phyloP scores from a whole-genome alignment of 2,329 filamentous ascomycete genomes.

The Apiospora hydei region DNA sequence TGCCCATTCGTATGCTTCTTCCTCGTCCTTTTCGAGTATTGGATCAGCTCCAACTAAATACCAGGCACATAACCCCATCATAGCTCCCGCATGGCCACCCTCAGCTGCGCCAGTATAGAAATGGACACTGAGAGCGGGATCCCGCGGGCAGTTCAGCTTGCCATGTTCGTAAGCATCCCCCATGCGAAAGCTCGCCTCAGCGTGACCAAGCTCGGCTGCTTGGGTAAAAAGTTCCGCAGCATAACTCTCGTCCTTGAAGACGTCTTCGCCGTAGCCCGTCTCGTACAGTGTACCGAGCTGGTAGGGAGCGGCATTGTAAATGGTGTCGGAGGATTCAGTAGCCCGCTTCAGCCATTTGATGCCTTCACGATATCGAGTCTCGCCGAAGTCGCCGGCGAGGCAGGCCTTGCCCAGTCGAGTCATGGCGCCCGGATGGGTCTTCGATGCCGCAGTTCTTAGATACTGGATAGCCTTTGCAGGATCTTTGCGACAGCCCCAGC shows the following conservation, averaged over 20 bases:
- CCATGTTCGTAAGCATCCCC: slow-evolving; percentile 98
- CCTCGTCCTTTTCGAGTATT: slow-evolving; percentile 91
- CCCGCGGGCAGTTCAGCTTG: slow-evolving; percentile 82
- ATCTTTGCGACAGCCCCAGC: slow-evolving; percentile 93
- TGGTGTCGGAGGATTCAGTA: slow-evolving; percentile 84
- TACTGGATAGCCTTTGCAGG: slow-evolving; percentile 93
- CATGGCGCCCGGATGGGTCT: slow-evolving; percentile 95
- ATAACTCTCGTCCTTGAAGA: slow-evolving; percentile 90
- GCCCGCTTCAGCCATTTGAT: slow-evolving; percentile 97
- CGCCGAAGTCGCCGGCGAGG: slow-evolving; percentile 86
- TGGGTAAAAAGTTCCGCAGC: slow-evolving; percentile 94
- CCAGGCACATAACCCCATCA: slow-evolving; percentile 99
- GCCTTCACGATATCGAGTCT: slow-evolving; percentile 86
- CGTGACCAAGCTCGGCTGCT: slow-evolving; percentile 88
- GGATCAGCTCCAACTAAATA: slow-evolving; percentile 96
- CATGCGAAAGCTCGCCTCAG: slow-evolving; percentile 84
- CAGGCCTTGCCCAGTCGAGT: slow-evolving; percentile 91
- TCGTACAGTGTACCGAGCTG: slow-evolving; percentile 90
- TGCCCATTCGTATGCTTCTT: slow-evolving; percentile 97
- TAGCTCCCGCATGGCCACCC: slow-evolving; percentile 80
- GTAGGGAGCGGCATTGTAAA: slow-evolving; percentile 93
- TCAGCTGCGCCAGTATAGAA: slow-evolving; percentile 96
- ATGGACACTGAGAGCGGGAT: slow-evolving; percentile 92
- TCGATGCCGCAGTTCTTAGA: slow-evolving; percentile 87
- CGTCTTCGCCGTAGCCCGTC: slow-evolving; percentile 90